phyloP scores from a whole-genome alignment of 1,284 basidiomycete genomes.

The Fomes fomentarius region DNA sequence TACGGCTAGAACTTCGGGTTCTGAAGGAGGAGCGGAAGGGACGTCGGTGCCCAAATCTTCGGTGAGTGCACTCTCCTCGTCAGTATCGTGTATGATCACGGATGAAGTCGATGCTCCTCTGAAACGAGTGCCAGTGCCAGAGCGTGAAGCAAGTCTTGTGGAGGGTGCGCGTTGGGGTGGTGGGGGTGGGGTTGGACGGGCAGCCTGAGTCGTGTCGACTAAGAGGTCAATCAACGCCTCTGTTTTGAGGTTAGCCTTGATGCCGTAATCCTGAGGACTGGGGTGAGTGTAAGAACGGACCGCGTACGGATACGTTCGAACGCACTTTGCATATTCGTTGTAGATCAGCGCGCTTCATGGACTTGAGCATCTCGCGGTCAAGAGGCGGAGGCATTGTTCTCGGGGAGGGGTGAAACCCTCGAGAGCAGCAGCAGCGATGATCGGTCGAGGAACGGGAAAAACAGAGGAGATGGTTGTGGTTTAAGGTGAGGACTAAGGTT shows the following conservation, averaged over 20 bases:
- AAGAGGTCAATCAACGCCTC: constrained; percentile 77
- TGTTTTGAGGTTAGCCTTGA: constrained; percentile 79
- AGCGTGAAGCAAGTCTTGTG: constrained; percentile 37
- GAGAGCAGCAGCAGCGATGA: constrained; percentile 7
- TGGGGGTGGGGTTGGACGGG: constrained; percentile 19
- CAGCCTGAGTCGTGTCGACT: constrained; percentile 48
- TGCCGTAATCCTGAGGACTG: constrained; percentile 63
- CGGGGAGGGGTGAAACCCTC: constrained; percentile 4
- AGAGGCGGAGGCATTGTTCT: constrained; percentile 50
- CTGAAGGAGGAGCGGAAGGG: constrained; percentile 12
- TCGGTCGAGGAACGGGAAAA: neutral
- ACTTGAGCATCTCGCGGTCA: constrained; percentile 57
- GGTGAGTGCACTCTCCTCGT: constrained; percentile 40
- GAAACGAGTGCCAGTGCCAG: constrained; percentile 33
- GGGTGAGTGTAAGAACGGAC: constrained; percentile 23
- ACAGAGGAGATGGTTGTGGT: constrained; percentile 16
- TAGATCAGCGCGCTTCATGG: constrained; percentile 70
- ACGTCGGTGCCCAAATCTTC: constrained; percentile 1
- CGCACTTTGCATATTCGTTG: constrained; percentile 77
- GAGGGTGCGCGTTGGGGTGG: constrained; percentile 32
- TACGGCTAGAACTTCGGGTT: constrained; percentile 20
- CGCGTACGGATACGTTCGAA: neutral
- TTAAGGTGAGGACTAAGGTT: constrained; percentile 19
- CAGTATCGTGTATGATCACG: constrained; percentile 52
- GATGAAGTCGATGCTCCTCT: constrained; percentile 45